Conservation (phyloP, 1,284 basidiomycete genomes). For the Melampsora larici-populina region DNA sequence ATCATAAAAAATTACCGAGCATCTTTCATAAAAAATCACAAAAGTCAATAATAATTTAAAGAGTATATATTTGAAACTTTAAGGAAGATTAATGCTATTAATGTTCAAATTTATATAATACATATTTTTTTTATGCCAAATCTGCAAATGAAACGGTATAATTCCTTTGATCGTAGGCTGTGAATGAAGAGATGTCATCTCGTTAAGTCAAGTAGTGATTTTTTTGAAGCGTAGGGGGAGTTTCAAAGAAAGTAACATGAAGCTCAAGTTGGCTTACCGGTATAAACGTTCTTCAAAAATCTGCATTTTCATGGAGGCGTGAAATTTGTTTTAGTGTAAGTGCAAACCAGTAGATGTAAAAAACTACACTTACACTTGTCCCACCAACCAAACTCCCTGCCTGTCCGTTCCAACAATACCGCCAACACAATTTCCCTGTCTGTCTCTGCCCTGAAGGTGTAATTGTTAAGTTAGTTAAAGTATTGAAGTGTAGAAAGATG, state of each 20-base stretch:
- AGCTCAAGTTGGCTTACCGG: conserved; percentile 3
- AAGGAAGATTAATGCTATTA: no score
- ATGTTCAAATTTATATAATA: no score
- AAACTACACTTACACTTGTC: conserved; percentile 37
- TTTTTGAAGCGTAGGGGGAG: no score
- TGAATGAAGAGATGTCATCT: neutral
- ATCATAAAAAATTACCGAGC: no score
- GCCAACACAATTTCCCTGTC: conserved; percentile 18
- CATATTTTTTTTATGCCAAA: neutral
- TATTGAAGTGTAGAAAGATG: neutral
- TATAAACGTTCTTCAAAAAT: conserved; percentile 38
- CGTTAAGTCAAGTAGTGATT: no score
- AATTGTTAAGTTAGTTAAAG: neutral
- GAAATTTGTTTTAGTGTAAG: neutral
- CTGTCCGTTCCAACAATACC: conserved; percentile 23
- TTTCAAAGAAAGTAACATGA: neutral
- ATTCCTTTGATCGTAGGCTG: conserved; percentile 36
- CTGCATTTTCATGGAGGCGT: neutral
- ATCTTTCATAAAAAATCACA: no score
- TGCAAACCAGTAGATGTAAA: neutral
- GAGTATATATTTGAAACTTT: no score
- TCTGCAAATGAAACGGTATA: conserved; percentile 33
- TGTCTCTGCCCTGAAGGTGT: conserved; percentile 13
- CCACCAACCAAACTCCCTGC: conserved; percentile 24
- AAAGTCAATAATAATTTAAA: no score